phyloP scores from a whole-genome alignment of 768 basidiomycete species.

The Brasilioporus rufonigricans region DNA sequence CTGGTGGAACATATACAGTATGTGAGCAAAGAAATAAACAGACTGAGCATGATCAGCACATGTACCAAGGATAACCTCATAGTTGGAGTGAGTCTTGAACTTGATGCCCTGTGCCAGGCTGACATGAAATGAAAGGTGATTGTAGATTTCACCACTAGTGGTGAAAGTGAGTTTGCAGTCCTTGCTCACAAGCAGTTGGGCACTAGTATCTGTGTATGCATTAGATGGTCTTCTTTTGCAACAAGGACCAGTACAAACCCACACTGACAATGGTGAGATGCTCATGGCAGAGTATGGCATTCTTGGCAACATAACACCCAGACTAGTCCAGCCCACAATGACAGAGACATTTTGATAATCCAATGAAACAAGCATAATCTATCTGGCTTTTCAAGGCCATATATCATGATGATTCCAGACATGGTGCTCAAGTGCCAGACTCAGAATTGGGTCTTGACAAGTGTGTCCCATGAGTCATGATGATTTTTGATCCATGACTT shows the following conservation, averaged over 20 bases:
- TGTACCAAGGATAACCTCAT: constrained; percentile 92
- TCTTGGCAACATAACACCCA: constrained; percentile 85
- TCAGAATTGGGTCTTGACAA: background rate
- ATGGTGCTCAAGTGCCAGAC: constrained; percentile 39
- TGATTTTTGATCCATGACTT: too few relatives aligned
- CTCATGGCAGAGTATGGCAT: constrained; percentile 87
- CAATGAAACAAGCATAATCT: constrained; percentile 73
- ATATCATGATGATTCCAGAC: constrained; percentile 92
- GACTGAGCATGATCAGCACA: constrained; percentile 21
- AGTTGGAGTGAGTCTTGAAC: constrained; percentile 98
- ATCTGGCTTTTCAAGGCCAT: constrained; percentile 72
- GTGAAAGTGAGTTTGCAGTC: constrained; percentile 82
- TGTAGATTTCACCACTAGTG: constrained; percentile 99
- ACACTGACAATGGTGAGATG: constrained; percentile 97
- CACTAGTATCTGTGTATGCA: constrained; percentile 75
- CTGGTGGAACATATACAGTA: constrained; percentile 43
- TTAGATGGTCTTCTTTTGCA: background rate
- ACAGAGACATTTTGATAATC: constrained; percentile 84
- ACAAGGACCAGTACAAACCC: constrained; percentile 50
- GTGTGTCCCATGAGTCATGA: background rate
- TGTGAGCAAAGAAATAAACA: background rate
- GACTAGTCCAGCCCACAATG: constrained; percentile 99
- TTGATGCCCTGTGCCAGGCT: constrained; percentile 59
- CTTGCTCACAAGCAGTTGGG: constrained; percentile 87
- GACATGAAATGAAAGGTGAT: constrained; percentile 80